These are phyloP conservation scores for Verticillium dahliae DNA, from an alignment of 2,329 filamentous ascomycete genomes.

Conservation along the genomic window DNA sequence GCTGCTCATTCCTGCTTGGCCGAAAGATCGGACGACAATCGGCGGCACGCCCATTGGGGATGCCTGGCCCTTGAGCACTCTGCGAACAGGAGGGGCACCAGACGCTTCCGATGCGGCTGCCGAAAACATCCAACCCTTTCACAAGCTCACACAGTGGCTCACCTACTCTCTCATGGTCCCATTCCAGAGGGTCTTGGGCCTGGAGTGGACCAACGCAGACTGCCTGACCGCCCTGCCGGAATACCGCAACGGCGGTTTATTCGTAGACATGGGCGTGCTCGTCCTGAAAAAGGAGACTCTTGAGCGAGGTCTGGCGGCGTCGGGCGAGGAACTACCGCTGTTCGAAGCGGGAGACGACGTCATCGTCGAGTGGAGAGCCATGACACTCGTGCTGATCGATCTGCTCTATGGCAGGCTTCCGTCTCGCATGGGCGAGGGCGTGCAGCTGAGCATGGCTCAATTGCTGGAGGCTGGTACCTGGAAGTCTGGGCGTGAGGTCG, in stretches of 20 bases:
- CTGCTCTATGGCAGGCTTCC: conserved; percentile 42
- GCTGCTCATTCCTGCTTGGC: conserved; percentile 42
- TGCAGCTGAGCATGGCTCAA: conserved; percentile 38
- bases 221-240: conserved; percentile 84
- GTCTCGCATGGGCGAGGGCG: conserved; percentile 21
- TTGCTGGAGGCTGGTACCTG: conserved; percentile 47
- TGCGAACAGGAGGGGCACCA: conserved; percentile 5
- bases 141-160: conserved; percentile 93
- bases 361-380: conserved; percentile 59
- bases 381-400: conserved; percentile 56
- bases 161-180: conserved; percentile 91
- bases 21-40: conserved; percentile 42
- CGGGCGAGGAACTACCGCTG: conserved; percentile 45
- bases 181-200: conserved; percentile 73
- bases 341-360: conserved; percentile 55
- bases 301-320: conserved; percentile 60
- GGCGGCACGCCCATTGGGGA: conserved; percentile 37
- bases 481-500: conserved; percentile 71
- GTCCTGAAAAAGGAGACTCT: conserved; percentile 65
- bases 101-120: conserved; percentile 11
- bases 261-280: conserved; percentile 77
- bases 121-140: conserved; percentile 68
- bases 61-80: conserved; percentile 36
- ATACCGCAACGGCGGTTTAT: conserved; percentile 84
- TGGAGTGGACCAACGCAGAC: conserved; percentile 75